Evolutionary conservation across 768 basidiomycete genomes (phyloP), one percentile per base, ranked within the genome.

Genomic region (Fomitopsis pulvina): DNA sequence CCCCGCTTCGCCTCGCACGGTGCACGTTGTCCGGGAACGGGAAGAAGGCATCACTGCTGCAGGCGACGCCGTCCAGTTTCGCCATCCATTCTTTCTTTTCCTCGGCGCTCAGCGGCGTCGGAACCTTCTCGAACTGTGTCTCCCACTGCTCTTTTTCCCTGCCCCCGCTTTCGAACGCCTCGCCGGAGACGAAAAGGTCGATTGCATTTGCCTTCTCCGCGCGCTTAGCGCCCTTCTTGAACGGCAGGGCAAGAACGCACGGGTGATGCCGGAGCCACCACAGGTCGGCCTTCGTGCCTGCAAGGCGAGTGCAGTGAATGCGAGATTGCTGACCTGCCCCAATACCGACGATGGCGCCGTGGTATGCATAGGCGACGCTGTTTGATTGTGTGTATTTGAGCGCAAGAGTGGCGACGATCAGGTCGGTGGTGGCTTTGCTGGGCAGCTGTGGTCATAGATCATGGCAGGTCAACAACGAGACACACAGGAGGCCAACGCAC

Each of bases 231-330:
- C 94, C 94, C 63, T 93, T 92, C 66, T 95, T 97, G 80, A 97
- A 99, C 1, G 95, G 90, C 21, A 99, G 80, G 3, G 78, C 74
- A 54, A 97, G 85, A 39, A 96, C 95, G 41, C 88, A 85, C 1
- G 94, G 86, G 70, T 98, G 93, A 72, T 98, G 93, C 11, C 96
- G 85, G 48, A 98, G 77, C 95, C 96, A 98, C 96, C 96, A 99
- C 56, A 92, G 78, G 70, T 99, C 96, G n/a, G 95, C 93, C 70
- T 99, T 98, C 45, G 85, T 81, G 2, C 96, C 96, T 2, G 96
- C 96, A 40, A 99, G 84, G 26, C 96, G 89, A 14, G 96, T 99
- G 72, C 96, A 99, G 74, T 99, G 96, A 63, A 99, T 99, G 34
- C 96, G 89, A 4, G 95, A 98, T 66, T 98, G 96, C 63, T 98